Conservation (phyloP, 768 basidiomycete species). For the Suillus cothurnatus region DNA sequence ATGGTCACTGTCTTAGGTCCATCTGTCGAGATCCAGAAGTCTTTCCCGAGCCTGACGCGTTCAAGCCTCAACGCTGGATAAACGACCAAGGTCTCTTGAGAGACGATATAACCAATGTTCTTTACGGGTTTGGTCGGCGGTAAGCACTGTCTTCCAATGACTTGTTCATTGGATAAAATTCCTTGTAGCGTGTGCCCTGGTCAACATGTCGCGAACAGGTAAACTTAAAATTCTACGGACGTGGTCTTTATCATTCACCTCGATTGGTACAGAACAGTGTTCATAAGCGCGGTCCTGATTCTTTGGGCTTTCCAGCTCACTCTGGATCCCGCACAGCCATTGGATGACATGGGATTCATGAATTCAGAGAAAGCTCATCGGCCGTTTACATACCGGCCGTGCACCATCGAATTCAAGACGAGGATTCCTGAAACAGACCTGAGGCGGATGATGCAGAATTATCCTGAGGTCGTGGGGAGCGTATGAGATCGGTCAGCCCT, state of each 20-base stretch:
- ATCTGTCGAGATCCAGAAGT: neutral
- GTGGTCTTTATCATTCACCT: neutral
- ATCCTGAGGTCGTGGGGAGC: neutral
- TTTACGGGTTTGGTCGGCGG: slow-evolving; percentile 54
- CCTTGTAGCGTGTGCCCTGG: slow-evolving; percentile 52
- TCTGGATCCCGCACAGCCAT: neutral
- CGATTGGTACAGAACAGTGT: slow-evolving; percentile 46
- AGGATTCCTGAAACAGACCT: slow-evolving; percentile 20
- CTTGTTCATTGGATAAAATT: neutral
- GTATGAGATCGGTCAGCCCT: neutral
- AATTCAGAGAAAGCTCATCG: slow-evolving; percentile 27
- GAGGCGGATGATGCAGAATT: neutral
- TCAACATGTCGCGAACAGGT: slow-evolving; percentile 3
- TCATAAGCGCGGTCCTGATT: slow-evolving; percentile 59
- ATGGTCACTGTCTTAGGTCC: neutral
- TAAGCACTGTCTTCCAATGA: slow-evolving; percentile 26
- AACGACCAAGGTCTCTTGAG: neutral
- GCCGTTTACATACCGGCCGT: slow-evolving; percentile 44
- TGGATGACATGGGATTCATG: slow-evolving; percentile 52
- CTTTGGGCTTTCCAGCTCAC: slow-evolving; percentile 41
- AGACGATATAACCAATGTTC: slow-evolving; percentile 47
- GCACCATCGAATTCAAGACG: slow-evolving; percentile 54
- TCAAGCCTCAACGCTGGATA: neutral
- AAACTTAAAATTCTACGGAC: slow-evolving; percentile 31
- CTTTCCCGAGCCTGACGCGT: neutral